Evolutionary conservation across 2,329 filamentous ascomycete genomes (phyloP), one percentile per base, ranked within the genome.

Genomic region (Botrytis sinoallii): DNA sequence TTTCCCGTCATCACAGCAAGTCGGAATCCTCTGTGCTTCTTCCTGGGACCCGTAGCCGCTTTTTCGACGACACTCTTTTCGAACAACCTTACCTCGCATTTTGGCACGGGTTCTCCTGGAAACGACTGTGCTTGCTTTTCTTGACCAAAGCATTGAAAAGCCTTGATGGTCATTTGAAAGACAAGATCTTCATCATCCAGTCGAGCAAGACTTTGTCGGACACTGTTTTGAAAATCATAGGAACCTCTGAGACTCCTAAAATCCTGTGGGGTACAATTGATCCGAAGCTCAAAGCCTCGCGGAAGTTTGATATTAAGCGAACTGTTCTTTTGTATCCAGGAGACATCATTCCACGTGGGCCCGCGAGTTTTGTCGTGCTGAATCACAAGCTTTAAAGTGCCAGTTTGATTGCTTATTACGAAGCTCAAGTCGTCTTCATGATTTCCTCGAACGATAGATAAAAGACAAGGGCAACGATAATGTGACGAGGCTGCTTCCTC

Each of bases 121-220:
- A 97, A 97, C 1, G 88, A 86, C 74, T 90, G 87, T 22, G 91
- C 86, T 74, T 92, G 86, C n/a, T 89, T 85, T 77, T 89, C 88
- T 1, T 90, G 86, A 79, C 97, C 93, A 79, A 94, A 91, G 80
- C 95, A 96, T 79, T 95, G 93, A 76, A 97, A 93, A 40, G 91
- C 88, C 63, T 89, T 89, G 14, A 97, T 84, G 1, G 88, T 90
- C 12, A 89, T 87, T 78, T 91, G 89, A 80, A 93, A 94, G 3
- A 92, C 85, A 73, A 92, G 82, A 3, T 85, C 85, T 82, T 98
- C 95, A 70, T 93, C 92, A 44, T 86, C 85, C 59, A 89, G 88
- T 10, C 90, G 89, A 52, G 89, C 89, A 60, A 97, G 85, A 70
- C 89, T 92, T 40, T 87, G 86, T 79, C 94, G 91, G 3, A 95